A percentile compares a stretch with the other conserved stretches of the same genome.
These are phyloP conservation scores for Leishmania martiniquensis DNA, from an alignment of 208 protist species.

Conservation along the genomic window DNA sequence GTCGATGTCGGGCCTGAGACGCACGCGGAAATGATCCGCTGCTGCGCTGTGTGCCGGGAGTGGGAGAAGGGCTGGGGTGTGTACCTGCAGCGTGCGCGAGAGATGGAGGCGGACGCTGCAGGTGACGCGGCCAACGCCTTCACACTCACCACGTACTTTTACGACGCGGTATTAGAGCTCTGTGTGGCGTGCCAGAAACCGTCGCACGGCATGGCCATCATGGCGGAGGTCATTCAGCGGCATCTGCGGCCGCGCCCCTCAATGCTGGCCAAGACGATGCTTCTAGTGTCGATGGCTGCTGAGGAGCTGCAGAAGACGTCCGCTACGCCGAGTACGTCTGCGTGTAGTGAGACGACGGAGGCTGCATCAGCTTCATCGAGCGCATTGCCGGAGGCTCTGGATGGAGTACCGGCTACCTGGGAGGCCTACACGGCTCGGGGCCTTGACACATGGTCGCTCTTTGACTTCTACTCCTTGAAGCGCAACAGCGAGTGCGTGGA, in stretches of 20 bases:
- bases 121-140: constrained; percentile 39
- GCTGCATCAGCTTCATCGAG: neutral
- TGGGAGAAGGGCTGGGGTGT: constrained; percentile 87
- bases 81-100: constrained; percentile 72
- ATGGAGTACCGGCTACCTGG: neutral
- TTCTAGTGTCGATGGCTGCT: constrained; percentile 61
- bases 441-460: constrained; percentile 85
- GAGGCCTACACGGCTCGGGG: constrained; percentile 44
- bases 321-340: neutral
- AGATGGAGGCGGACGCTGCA: constrained; percentile 63
- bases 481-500: constrained; percentile 61
- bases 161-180: constrained; percentile 81
- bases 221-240: constrained; percentile 75
- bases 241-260: constrained; percentile 62
- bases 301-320: constrained; percentile 36
- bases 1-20: constrained; percentile 85
- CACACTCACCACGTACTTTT: constrained; percentile 73
- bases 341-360: neutral
- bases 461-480: constrained; percentile 83
- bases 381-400: neutral
- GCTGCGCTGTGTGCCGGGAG: constrained; percentile 74
- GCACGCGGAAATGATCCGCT: constrained; percentile 93
- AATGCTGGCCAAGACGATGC: constrained; percentile 81
- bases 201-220: constrained; percentile 55
- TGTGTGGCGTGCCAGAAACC: constrained; percentile 69